phyloP scores from a whole-genome alignment of 352 stramenopile species.

The Phytophthora cactorum region DNA sequence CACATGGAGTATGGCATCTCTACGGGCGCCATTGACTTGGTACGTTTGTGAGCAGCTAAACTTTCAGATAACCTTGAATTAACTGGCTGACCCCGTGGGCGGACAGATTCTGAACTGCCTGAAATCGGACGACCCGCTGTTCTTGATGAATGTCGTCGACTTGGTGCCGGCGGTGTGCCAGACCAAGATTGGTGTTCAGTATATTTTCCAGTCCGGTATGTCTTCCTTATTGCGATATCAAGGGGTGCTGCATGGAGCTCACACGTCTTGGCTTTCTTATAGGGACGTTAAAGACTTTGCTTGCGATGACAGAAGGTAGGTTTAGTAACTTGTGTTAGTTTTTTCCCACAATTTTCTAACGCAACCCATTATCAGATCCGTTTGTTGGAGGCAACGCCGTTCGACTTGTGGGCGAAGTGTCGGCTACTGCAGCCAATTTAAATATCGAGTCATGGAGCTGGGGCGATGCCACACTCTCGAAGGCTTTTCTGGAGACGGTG shows the following conservation, averaged over 20 bases:
- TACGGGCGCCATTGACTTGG: constrained; percentile 48
- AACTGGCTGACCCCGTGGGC: constrained; percentile 11
- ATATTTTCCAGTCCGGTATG: constrained; percentile 85
- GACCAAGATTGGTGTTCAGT: constrained; percentile 64
- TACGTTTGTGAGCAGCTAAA: constrained; percentile 18
- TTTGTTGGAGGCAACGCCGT: constrained; percentile 81
- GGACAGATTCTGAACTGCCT: constrained; percentile 72
- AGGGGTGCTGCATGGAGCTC: not conserved
- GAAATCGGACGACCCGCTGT: constrained; percentile 78
- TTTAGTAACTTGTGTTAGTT: not conserved
- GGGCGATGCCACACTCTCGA: constrained; percentile 72
- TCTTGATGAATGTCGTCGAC: constrained; percentile 88
- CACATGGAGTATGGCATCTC: constrained; percentile 71
- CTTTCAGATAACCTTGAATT: constrained; percentile 7
- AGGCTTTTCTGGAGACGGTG: constrained; percentile 80
- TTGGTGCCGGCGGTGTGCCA: constrained; percentile 75
- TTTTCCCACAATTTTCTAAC: constrained; percentile 1
- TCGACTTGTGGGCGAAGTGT: constrained; percentile 82
- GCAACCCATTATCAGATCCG: constrained; percentile 50
- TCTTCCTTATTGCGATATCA: not conserved
- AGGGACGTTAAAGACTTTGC: constrained; percentile 71
- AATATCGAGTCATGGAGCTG: constrained; percentile 82
- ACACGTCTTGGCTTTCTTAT: constrained; percentile 4
- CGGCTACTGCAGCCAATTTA: constrained; percentile 64
- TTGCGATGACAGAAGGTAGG: constrained; percentile 73